Conservation (phyloP, 2,329 filamentous ascomycete genomes). For the Trichoderma sp. region DNA sequence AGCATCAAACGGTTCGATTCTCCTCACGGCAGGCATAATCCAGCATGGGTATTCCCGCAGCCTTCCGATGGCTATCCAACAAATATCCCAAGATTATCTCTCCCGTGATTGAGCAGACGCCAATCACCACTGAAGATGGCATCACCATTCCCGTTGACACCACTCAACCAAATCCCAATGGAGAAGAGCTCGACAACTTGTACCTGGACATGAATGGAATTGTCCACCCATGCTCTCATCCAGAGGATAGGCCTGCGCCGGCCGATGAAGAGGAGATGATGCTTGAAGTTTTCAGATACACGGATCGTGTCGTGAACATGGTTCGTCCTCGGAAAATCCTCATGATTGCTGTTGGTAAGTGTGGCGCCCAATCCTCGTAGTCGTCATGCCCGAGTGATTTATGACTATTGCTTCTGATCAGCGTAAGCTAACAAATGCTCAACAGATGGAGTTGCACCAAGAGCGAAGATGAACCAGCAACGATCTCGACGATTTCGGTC, state of each 20-base stretch:
- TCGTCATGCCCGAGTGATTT: neutral
- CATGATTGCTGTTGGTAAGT: slow-evolving; percentile 91
- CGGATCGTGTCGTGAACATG: slow-evolving; percentile 98
- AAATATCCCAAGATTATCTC: slow-evolving; percentile 98
- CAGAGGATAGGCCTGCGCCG: slow-evolving; percentile 86
- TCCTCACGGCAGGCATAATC: neutral
- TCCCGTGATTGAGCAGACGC: slow-evolving; percentile 80
- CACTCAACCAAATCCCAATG: slow-evolving; percentile 86
- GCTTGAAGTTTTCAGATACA: slow-evolving; percentile 96
- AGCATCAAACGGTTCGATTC: neutral
- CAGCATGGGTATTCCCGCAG: slow-evolving; percentile 87
- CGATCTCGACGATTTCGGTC: slow-evolving; percentile 92
- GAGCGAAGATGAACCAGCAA: slow-evolving; percentile 99
- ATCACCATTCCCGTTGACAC: slow-evolving; percentile 80
- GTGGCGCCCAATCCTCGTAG: neutral
- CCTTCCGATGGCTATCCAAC: slow-evolving; percentile 93
- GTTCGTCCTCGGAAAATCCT: slow-evolving; percentile 91
- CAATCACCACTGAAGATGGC: slow-evolving; percentile 76
- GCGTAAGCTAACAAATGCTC: neutral
- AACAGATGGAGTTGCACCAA: slow-evolving; percentile 90
- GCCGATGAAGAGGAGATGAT: slow-evolving; percentile 99
- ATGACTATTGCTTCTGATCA: neutral
- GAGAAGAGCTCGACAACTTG: slow-evolving; percentile 95
- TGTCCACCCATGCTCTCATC: slow-evolving; percentile 97
- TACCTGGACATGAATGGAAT: slow-evolving; percentile 99